phyloP scores from a whole-genome alignment of 768 basidiomycete genomes.

The Suillus luteus region DNA sequence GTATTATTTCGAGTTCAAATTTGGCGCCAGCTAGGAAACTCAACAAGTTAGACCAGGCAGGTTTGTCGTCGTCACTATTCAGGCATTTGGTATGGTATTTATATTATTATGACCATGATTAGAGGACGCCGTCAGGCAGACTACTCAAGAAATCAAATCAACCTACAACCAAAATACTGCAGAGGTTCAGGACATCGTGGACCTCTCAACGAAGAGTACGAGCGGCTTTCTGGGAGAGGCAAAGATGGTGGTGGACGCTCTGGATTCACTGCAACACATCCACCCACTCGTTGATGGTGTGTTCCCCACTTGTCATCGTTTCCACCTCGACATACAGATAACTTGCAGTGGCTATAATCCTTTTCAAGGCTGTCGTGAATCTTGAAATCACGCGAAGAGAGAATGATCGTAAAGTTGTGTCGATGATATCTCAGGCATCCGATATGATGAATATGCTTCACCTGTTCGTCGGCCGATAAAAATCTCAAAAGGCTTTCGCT shows the following conservation, averaged over 20 bases:
- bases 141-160: background rate
- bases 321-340: background rate
- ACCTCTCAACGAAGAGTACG: conserved; percentile 9
- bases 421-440: too few species aligned
- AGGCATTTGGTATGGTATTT: background rate
- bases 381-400: too few species aligned
- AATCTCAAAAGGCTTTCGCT: background rate
- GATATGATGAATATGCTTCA: too few species aligned
- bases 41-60: background rate
- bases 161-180: conserved; percentile 7
- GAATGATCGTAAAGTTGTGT: too few species aligned
- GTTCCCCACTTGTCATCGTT: conserved; percentile 1
- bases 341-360: too few species aligned
- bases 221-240: conserved; percentile 24
- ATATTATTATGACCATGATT: background rate
- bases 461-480: too few species aligned
- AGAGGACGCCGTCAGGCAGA: background rate
- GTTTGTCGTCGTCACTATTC: background rate
- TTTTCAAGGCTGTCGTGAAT: too few species aligned
- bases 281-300: conserved; percentile 32
- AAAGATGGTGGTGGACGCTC: conserved; percentile 24
- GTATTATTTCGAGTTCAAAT: background rate
- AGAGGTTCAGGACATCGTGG: background rate
- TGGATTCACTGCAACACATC: conserved; percentile 28
- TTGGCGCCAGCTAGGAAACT: background rate